Percentiles rank a stretch among this genome's conserved stretches.
These are phyloP conservation scores for Pyronema domesticum DNA, from an alignment of 495 filamentous ascomycete species.

Conservation along the genomic window DNA sequence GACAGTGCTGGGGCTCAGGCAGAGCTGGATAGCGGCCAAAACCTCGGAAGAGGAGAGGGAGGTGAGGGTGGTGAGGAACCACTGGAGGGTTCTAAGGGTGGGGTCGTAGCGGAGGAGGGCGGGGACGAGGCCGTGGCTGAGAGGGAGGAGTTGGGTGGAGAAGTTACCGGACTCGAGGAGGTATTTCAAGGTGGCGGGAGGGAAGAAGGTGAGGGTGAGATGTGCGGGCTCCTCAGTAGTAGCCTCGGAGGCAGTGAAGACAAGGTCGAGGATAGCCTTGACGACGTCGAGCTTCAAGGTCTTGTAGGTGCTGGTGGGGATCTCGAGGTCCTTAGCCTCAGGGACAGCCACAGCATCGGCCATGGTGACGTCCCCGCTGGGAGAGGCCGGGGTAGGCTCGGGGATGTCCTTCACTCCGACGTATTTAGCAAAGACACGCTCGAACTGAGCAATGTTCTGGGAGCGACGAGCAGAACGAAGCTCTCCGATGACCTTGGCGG, in stretches of 20 bases:
- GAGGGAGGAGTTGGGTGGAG: constrained; percentile 13
- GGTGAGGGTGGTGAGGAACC: constrained; percentile 11
- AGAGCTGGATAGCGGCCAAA: constrained; percentile 10
- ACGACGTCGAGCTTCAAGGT: constrained; percentile 15
- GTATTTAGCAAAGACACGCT: constrained; percentile 13
- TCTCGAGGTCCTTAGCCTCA: not conserved
- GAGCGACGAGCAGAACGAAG: constrained; percentile 6
- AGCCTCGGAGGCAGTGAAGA: constrained; percentile 10
- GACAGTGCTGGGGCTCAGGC: not conserved
- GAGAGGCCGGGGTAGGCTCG: not conserved
- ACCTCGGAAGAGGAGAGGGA: constrained; percentile 10
- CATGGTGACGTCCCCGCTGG: constrained; percentile 11
- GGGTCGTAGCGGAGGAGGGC: constrained; percentile 13
- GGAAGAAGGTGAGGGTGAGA: constrained; percentile 14
- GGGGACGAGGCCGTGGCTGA: constrained; percentile 11
- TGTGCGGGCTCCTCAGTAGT: not conserved
- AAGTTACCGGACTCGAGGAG: constrained; percentile 23
- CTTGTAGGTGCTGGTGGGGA: constrained; percentile 2
- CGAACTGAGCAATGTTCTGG: constrained; percentile 8
- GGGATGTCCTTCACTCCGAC: constrained; percentile 1
- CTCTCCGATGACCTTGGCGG: not conserved
- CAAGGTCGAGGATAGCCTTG: constrained; percentile 10
- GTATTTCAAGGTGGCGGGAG: constrained; percentile 17
- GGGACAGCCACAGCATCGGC: not conserved
- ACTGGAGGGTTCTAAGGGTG: constrained; percentile 14